Evolutionary conservation across 495 filamentous ascomycete genomes (phyloP).

Genomic region (Neurospora intermedia): DNA sequence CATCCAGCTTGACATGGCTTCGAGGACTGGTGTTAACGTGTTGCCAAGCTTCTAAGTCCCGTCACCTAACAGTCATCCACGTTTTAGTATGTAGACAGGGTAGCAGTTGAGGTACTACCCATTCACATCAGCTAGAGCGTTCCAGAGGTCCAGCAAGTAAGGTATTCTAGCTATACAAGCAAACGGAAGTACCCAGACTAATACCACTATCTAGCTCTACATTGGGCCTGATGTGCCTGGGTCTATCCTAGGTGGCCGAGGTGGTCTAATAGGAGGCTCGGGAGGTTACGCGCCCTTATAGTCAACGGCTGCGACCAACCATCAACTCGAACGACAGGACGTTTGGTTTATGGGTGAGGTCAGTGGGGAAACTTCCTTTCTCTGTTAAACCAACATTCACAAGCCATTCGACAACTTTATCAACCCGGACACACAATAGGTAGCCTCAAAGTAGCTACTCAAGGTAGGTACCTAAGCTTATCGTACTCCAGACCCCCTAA

Average conservation of each 20-base stretch:
- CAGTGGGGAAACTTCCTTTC: neutral
- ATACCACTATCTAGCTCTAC: neutral
- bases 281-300: neutral
- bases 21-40: neutral
- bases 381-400: neutral
- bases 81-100: neutral
- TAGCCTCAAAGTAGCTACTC: neutral
- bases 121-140: neutral
- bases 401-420: neutral
- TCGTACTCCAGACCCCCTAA: neutral
- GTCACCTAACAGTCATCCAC: neutral
- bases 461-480: neutral
- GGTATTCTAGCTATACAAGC: neutral
- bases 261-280: no score
- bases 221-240: neutral
- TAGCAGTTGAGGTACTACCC: neutral
- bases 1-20: neutral
- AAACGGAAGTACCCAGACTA: neutral
- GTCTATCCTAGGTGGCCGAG: no score
- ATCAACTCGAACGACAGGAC: neutral
- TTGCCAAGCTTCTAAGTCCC: neutral
- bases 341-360: neutral
- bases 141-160: neutral
- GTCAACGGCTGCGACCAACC: neutral
- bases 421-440: neutral